Base-by-base conservation (phyloP, 2,329 filamentous ascomycete genomes). In the Stachybotrys echinatus region DNA sequence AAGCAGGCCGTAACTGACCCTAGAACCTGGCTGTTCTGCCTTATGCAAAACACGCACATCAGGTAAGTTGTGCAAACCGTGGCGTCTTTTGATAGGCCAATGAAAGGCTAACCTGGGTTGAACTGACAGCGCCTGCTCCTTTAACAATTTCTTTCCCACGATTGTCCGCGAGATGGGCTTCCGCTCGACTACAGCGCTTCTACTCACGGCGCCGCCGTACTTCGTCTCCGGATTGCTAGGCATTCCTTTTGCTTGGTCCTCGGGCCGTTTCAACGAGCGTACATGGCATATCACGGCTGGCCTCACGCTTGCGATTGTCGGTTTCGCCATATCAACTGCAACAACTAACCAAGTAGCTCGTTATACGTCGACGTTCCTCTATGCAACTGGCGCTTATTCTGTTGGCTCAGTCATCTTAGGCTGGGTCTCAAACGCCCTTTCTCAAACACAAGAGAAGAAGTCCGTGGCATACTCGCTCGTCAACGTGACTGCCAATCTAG, bases 261-360 rank as follows among this genome's bases (percentile, higher is more conserved):
- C 75, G 3, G 78, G 75, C 1, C 67, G 69, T 2, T 62, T 72
- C 48, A 70, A 76, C 46, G 74, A 78, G 54, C 68, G 74, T 12
- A 75, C 73, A 1, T 76, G 72, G 72, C 74, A 78, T 47, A 76
- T 77, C 40, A 75, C 73, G 0, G 64, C 58, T 2, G 72, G 73
- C 4, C 65, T 77, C 22, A 52, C 63, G 3, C 52, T 68, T 18
- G 71, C 73, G 1, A 60, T 77, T 1, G 60, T 67, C 1, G 74
- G 74, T 2, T 76, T 76, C 40, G 57, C 72, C 2, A 52, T 71
- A 5, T 69, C 70, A 6, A 65, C 65, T 1, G 51, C 65, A 0
- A 70, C 69, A 1, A 52, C 70, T n/a, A 69, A 71, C 52, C 66
- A 65, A 0, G 61, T 66, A 5, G 70, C 66, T 3, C 67, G 71